Percentiles rank a stretch among this genome's conserved stretches.
Conservation (phyloP, 768 basidiomycete species). For the Tylopilus cervinicoccineus region DNA sequence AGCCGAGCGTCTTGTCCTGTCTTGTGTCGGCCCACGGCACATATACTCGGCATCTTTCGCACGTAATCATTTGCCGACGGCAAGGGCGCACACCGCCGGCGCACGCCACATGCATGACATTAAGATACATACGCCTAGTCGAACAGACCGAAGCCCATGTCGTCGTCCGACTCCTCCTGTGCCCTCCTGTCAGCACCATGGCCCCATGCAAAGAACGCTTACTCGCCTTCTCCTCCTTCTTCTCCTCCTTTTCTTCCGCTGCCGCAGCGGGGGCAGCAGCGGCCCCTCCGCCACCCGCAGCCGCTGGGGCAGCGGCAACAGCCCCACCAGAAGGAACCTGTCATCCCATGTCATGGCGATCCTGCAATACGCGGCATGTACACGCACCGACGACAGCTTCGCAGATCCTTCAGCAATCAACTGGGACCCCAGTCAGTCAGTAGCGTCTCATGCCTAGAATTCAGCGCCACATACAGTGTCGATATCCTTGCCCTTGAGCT, state of each 20-base stretch:
- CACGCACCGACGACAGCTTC: slow-evolving; percentile 89
- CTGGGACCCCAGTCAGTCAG: slow-evolving; percentile 33
- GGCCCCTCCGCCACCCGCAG: slow-evolving; percentile 45
- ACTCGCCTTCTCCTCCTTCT: slow-evolving; percentile 85
- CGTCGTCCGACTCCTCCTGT: slow-evolving; percentile 93
- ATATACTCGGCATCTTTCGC: slow-evolving; percentile 19
- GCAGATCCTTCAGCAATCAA: slow-evolving; percentile 89
- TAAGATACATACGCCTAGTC: slow-evolving; percentile 51
- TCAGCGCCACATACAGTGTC: slow-evolving; percentile 53
- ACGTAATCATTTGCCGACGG: slow-evolving; percentile 26
- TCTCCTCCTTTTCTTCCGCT: slow-evolving; percentile 74
- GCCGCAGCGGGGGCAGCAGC: slow-evolving; percentile 46
- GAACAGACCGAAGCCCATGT: slow-evolving; percentile 99
- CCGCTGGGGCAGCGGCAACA: slow-evolving; percentile 53
- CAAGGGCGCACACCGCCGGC: slow-evolving; percentile 21
- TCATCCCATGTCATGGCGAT: slow-evolving; percentile 3
- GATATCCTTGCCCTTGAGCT: slow-evolving; percentile 88
- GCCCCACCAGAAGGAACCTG: slow-evolving; percentile 92
- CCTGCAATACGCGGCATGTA: slow-evolving; percentile 1
- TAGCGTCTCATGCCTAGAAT: not conserved
- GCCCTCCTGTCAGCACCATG: slow-evolving; percentile 1
- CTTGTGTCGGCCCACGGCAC: not conserved
- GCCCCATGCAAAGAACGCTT: not conserved
- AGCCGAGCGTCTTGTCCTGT: not conserved
- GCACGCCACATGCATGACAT: not conserved